A percentile compares a stretch with the other conserved stretches of the same genome.
Evolutionary conservation across 2,329 filamentous ascomycete species (phyloP).

Genomic region (Aspergillus sp.): DNA sequence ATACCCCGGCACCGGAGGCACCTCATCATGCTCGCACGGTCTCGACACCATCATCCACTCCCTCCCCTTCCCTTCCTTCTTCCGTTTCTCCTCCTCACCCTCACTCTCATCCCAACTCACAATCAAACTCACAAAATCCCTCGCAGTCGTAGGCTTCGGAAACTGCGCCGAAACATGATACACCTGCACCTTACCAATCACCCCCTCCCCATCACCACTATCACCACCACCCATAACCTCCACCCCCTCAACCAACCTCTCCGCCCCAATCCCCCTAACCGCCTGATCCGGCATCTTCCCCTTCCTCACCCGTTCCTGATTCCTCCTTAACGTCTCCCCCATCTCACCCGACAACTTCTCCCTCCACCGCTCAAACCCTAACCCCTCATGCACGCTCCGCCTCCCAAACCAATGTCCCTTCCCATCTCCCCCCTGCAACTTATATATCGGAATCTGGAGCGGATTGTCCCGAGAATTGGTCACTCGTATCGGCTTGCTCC

Average conservation of each 20-base stretch:
- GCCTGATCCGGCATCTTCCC: conserved; percentile 72
- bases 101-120: conserved; percentile 58
- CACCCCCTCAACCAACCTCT: conserved; percentile 68
- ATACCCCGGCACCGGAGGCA: conserved; percentile 68
- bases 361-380: conserved; percentile 77
- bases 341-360: conserved; percentile 77
- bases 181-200: conserved; percentile 53
- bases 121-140: conserved; percentile 83
- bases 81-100: conserved; percentile 20
- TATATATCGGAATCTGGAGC: conserved; percentile 74
- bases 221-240: conserved; percentile 39
- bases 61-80: conserved; percentile 44
- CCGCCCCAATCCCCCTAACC: conserved; percentile 82
- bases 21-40: conserved; percentile 75
- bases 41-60: conserved; percentile 88
- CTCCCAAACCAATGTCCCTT: conserved; percentile 89
- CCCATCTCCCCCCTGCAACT: conserved; percentile 75
- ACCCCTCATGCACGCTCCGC: conserved; percentile 75
- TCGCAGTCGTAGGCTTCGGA: conserved; percentile 79
- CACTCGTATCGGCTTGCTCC: conserved; percentile 71
- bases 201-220: not conserved
- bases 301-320: conserved; percentile 65
- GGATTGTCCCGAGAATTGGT: conserved; percentile 72
- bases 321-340: conserved; percentile 69
- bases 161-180: conserved; percentile 88